Percentiles rank a stretch among this genome's conserved stretches.
These are phyloP conservation scores for Arachis hypogaea DNA, from an alignment of 306 rosid species.

Conservation along the genomic window DNA sequence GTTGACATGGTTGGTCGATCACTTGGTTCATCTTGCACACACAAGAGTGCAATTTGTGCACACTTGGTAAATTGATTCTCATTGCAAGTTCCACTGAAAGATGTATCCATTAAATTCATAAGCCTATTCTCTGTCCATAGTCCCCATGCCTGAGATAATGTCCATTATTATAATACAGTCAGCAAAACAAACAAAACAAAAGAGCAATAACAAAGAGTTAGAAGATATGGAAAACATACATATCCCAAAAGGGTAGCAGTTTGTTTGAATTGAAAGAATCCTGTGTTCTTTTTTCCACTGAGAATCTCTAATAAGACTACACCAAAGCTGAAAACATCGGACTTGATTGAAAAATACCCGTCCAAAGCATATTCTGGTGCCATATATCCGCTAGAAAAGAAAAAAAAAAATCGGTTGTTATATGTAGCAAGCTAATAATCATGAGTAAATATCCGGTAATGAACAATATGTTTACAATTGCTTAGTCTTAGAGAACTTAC, in stretches of 20 bases:
- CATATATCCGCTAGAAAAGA: constrained; percentile 42
- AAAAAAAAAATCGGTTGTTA: not conserved
- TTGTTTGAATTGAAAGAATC: constrained; percentile 42
- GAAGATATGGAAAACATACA: constrained; percentile 3
- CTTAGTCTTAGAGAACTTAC: constrained; percentile 26
- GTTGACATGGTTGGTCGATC: constrained; percentile 50
- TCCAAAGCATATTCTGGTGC: constrained; percentile 44
- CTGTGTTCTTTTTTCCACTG: constrained; percentile 49
- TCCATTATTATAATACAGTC: not conserved
- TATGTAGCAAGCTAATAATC: not conserved
- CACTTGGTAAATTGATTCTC: constrained; percentile 35
- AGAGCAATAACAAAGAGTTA: not conserved
- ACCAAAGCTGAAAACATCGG: constrained; percentile 55
- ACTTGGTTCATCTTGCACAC: constrained; percentile 43
- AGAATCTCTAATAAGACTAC: constrained; percentile 56
- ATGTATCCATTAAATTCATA: constrained; percentile 44
- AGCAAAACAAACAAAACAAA: not conserved
- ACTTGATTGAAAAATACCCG: constrained; percentile 50
- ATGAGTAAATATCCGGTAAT: not conserved
- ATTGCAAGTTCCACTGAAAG: constrained; percentile 39
- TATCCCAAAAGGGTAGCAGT: constrained; percentile 48
- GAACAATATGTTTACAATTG: not conserved
- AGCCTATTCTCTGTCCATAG: constrained; percentile 18
- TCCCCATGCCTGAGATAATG: constrained; percentile 42
- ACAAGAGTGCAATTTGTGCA: constrained; percentile 20